phyloP scores from a whole-genome alignment of 441 rosid genomes.

The Erodium texanum region DNA sequence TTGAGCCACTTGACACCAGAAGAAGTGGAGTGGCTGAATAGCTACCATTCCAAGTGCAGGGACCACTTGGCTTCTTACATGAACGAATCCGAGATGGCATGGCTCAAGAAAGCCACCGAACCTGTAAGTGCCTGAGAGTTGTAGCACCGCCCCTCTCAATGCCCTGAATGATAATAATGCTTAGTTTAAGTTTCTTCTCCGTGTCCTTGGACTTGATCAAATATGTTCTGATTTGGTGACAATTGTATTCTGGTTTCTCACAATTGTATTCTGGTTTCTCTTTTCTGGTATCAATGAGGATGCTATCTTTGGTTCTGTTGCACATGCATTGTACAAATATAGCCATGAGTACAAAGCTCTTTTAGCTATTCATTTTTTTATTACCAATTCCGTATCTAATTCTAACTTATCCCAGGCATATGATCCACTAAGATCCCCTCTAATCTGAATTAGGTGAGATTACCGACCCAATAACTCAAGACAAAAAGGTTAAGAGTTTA shows the following conservation, averaged over 20 bases:
- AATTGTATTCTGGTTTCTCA: background rate
- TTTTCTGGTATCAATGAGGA: background rate
- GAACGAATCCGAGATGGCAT: constrained; percentile 56
- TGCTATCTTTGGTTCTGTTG: background rate
- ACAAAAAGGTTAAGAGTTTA: too few species aligned
- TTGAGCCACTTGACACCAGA: constrained; percentile 39
- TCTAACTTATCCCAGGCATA: too few species aligned
- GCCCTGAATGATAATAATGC: too few species aligned
- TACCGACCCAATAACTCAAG: too few species aligned
- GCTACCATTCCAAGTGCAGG: constrained; percentile 61
- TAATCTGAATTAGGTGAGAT: too few species aligned
- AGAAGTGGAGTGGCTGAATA: constrained; percentile 72
- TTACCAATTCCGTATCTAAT: too few species aligned
- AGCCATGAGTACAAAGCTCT: too few species aligned
- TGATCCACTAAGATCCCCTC: too few species aligned
- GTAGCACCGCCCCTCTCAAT: background rate
- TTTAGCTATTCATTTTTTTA: too few species aligned
- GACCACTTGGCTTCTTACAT: constrained; percentile 57
- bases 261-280: background rate
- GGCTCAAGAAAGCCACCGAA: constrained; percentile 89
- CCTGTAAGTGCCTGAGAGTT: constrained; percentile 35
- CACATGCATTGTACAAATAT: too few species aligned
- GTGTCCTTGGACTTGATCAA: background rate
- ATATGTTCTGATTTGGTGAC: background rate
- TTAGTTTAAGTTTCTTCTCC: too few species aligned